phyloP scores from a whole-genome alignment of 2,329 filamentous ascomycete genomes.

The Diaporthe sp. region DNA sequence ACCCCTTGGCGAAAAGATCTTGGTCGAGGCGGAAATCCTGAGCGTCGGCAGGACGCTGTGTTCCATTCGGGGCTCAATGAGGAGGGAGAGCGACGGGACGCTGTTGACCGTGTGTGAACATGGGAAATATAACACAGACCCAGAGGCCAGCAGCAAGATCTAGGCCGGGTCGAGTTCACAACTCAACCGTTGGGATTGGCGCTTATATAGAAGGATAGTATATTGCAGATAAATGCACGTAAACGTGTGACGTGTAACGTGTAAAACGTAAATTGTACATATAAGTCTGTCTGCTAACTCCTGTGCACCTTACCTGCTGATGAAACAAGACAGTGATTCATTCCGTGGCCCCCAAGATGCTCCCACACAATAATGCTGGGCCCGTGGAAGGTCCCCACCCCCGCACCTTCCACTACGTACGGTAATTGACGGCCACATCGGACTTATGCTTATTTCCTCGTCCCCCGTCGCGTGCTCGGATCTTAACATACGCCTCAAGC shows the following conservation, averaged over 20 bases:
- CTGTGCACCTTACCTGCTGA: background rate
- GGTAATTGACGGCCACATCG: slow-evolving; percentile 5
- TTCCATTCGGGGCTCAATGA: slow-evolving; percentile 68
- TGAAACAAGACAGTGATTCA: background rate
- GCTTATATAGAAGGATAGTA: background rate
- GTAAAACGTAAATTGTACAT: too few species aligned
- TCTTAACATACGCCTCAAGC: slow-evolving; percentile 16
- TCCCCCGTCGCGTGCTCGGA: slow-evolving; percentile 8
- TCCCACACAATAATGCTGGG: background rate
- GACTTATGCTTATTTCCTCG: slow-evolving; percentile 32
- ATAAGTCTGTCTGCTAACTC: background rate
- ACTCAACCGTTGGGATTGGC: background rate
- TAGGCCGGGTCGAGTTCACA: background rate
- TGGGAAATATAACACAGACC: slow-evolving; percentile 74
- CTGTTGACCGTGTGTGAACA: slow-evolving; percentile 73
- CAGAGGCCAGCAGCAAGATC: slow-evolving; percentile 43
- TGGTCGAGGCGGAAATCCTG: slow-evolving; percentile 70
- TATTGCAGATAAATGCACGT: background rate
- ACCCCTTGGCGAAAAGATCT: slow-evolving; percentile 63
- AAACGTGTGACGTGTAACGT: background rate
- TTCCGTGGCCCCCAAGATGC: background rate
- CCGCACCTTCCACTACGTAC: background rate
- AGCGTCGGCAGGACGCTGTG: slow-evolving; percentile 69
- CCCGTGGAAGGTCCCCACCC: slow-evolving; percentile 3
- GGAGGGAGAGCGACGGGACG: slow-evolving; percentile 64